Base-by-base conservation (phyloP, 371 early-diverging fungal genomes). In the Mortierella polycephala region DNA sequence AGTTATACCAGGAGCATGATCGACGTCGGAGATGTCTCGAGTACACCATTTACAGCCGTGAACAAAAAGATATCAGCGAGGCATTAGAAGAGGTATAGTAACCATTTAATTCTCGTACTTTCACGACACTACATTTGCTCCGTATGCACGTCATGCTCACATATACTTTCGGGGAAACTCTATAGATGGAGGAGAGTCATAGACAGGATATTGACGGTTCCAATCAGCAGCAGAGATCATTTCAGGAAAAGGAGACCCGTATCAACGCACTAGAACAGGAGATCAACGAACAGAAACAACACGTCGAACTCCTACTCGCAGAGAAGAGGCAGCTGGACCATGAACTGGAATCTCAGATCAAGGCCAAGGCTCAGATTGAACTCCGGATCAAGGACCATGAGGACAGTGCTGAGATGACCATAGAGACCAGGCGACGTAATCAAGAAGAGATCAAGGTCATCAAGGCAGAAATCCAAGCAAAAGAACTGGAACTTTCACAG, bases 11-110 rank as follows among this genome's bases (percentile, higher is more conserved):
- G 62, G 88, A 92, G 5, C 81, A 92, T 61, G 98, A 99, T 71
- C 86, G 90, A 45, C 94, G 96, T 60, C 88, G 96, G 40, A 85
- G 97, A 23, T 90, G 93, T 45, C 84, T 98, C 11, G 98, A 98
- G 71, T 98, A 98, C 81, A 92, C 96, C 11, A 93, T 98, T 40
- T 95, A 94, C 82, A 89, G 89, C 57, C 89, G 94, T 4, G 98
- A 99, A 83, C 94, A 94, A 66, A 81, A 86, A 13, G 96, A 96
- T 56, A 88, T 95, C 0, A 87, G 85, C 21, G 86, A 88, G 40
- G 87, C 89, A 63, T 81, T 98, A 20, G 94, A 94, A 49, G 92
- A 92, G 57, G 84, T 83, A 76, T 21, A 51, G 8, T 45, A 8
- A 9, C 53, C 12, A 10, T 41, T 62, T 37, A 30, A 21, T 39